A percentile compares a stretch with the other conserved stretches of the same genome.
phyloP scores from a whole-genome alignment of 192 early-diverging fungal species.

The Cetraspora pellucida region DNA sequence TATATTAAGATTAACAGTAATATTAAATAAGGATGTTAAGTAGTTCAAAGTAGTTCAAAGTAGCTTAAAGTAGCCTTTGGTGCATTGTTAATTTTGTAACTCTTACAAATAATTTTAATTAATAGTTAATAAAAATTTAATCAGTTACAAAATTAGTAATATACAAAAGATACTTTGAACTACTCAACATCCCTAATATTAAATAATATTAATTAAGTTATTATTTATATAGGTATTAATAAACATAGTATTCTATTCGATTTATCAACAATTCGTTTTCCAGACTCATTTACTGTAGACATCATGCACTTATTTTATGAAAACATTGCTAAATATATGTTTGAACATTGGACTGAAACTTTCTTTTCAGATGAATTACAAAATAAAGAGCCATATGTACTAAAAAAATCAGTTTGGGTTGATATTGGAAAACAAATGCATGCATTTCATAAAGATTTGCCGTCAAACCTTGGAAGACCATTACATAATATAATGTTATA shows the following conservation, averaged over 20 bases:
- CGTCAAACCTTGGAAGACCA: neutral
- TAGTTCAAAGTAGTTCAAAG: too few relatives aligned
- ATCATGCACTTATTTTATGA: constrained; percentile 8
- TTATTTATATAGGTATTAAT: constrained; percentile 1
- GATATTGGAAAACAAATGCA: neutral
- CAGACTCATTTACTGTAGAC: neutral
- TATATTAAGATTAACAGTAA: neutral
- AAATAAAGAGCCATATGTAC: neutral
- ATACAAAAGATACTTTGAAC: too few relatives aligned
- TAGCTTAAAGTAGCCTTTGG: too few relatives aligned
- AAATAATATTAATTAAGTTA: neutral
- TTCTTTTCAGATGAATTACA: neutral
- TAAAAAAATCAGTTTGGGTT: neutral
- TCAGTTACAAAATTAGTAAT: too few relatives aligned
- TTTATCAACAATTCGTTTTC: neutral
- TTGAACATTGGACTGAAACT: constrained; percentile 2
- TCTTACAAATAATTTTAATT: too few relatives aligned
- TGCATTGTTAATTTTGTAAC: too few relatives aligned
- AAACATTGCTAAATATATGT: constrained; percentile 1
- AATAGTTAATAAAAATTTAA: too few relatives aligned
- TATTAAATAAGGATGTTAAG: too few relatives aligned
- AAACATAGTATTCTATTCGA: neutral
- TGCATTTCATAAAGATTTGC: neutral
- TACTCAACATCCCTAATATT: too few relatives aligned
- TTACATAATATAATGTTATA: neutral